phyloP scores from a whole-genome alignment of 2,329 filamentous ascomycete species.

The Trichoderma oligosporum region DNA sequence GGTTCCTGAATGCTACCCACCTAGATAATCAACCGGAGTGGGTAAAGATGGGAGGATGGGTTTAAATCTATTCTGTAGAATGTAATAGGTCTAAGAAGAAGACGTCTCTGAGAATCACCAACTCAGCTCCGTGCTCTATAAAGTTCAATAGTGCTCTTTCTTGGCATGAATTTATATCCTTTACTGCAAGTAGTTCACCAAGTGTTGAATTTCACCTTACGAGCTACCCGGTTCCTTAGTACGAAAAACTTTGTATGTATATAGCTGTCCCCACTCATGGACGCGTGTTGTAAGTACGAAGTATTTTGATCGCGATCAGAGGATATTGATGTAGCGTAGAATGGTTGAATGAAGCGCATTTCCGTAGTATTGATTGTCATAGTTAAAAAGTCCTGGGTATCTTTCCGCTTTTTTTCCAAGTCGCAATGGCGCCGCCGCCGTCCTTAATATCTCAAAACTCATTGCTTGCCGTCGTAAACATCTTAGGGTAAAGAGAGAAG shows the following conservation, averaged over 20 bases:
- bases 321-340: background rate
- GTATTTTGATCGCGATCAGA: background rate
- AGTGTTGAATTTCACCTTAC: no score
- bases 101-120: background rate
- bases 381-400: conserved; percentile 14
- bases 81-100: background rate
- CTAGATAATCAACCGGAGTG: background rate
- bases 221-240: no score
- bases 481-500: background rate
- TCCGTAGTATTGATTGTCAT: conserved; percentile 7
- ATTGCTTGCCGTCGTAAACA: conserved; percentile 13
- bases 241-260: no score
- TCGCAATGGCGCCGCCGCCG: conserved; percentile 9
- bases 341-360: background rate
- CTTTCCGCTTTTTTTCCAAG: conserved; percentile 1
- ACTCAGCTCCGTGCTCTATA: no score
- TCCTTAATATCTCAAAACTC: conserved; percentile 8
- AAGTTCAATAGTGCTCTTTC: no score
- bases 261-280: no score
- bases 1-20: conserved; percentile 5
- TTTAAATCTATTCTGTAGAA: background rate
- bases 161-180: no score
- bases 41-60: background rate
- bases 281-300: no score
- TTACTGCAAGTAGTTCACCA: no score